Evolutionary conservation across 1,284 basidiomycete species (phyloP).

Genomic region (Apiotrichum gracile): DNA sequence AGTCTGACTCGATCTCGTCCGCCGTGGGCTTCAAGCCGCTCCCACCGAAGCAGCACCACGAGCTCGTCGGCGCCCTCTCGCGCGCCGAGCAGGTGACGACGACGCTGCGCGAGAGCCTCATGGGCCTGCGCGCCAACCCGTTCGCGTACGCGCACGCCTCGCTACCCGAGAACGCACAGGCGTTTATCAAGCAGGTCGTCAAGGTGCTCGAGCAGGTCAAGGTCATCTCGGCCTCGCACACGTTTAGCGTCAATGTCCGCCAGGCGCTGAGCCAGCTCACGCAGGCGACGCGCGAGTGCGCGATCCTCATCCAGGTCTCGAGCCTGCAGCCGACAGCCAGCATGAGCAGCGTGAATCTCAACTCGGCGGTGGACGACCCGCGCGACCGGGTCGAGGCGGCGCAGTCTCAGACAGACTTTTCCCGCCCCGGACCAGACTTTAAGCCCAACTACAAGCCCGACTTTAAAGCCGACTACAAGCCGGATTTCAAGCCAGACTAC

Average conservation of each 20-base stretch:
- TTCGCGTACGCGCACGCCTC: constrained; percentile 22
- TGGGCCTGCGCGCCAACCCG: constrained; percentile 40
- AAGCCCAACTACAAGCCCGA: background rate
- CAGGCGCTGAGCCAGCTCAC: constrained; percentile 44
- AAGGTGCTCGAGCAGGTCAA: constrained; percentile 48
- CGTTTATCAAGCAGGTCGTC: constrained; percentile 48
- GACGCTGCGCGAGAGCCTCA: constrained; percentile 32
- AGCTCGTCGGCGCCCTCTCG: constrained; percentile 39
- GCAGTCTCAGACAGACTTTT: no score
- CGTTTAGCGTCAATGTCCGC: constrained; percentile 33
- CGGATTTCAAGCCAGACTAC: background rate
- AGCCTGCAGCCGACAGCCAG: constrained; percentile 28
- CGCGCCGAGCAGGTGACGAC: constrained; percentile 40
- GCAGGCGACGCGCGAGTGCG: constrained; percentile 49
- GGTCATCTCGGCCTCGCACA: constrained; percentile 41
- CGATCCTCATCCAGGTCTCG: constrained; percentile 47
- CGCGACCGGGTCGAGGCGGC: no score
- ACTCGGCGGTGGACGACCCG: background rate
- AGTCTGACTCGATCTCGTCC: constrained; percentile 10
- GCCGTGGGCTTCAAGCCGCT: constrained; percentile 22
- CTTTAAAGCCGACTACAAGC: background rate
- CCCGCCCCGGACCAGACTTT: background rate
- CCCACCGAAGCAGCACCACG: constrained; percentile 29
- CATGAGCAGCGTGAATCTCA: background rate
- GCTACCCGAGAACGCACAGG: constrained; percentile 35